phyloP scores from a whole-genome alignment of 2,329 filamentous ascomycete genomes.

The Penicillium sclerotigenum region DNA sequence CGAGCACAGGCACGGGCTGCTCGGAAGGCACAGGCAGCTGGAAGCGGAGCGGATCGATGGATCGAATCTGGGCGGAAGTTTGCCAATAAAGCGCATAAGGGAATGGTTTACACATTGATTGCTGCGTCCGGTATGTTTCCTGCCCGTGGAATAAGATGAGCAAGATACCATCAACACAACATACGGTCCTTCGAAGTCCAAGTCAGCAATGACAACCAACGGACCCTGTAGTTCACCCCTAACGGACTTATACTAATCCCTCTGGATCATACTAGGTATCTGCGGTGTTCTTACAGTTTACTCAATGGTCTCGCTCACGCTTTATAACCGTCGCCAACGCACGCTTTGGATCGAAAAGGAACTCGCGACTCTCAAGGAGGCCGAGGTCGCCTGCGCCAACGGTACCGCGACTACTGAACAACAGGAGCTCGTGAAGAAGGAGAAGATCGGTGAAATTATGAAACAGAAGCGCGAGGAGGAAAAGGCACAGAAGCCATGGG shows the following conservation, averaged over 20 bases:
- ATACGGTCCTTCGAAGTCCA: neutral
- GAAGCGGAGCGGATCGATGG: conserved; percentile 52
- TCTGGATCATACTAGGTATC: conserved; percentile 46
- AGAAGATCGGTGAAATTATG: conserved; percentile 44
- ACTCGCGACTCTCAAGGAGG: conserved; percentile 41
- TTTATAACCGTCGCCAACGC: conserved; percentile 65
- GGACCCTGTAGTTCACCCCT: neutral
- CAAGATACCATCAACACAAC: neutral
- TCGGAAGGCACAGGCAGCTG: conserved; percentile 57
- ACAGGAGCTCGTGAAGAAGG: conserved; percentile 45
- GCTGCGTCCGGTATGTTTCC: conserved; percentile 56
- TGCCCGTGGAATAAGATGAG: neutral
- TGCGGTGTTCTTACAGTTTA: conserved; percentile 61
- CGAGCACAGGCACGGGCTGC: conserved; percentile 67
- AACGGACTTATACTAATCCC: neutral
- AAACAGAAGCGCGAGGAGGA: conserved; percentile 40
- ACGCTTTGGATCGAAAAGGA: conserved; percentile 58
- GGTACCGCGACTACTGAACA: conserved; percentile 43
- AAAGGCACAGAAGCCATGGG: conserved; percentile 39
- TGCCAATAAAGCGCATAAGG: conserved; percentile 61
- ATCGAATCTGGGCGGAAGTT: conserved; percentile 53
- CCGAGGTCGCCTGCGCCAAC: conserved; percentile 41
- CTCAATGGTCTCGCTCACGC: conserved; percentile 63
- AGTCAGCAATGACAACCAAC: neutral
- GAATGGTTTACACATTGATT: conserved; percentile 59